Evolutionary conservation across 176 grass and related monocot species (phyloP), one percentile per base, ranked within the genome.

Genomic region (Tillandsia fasciculata): DNA sequence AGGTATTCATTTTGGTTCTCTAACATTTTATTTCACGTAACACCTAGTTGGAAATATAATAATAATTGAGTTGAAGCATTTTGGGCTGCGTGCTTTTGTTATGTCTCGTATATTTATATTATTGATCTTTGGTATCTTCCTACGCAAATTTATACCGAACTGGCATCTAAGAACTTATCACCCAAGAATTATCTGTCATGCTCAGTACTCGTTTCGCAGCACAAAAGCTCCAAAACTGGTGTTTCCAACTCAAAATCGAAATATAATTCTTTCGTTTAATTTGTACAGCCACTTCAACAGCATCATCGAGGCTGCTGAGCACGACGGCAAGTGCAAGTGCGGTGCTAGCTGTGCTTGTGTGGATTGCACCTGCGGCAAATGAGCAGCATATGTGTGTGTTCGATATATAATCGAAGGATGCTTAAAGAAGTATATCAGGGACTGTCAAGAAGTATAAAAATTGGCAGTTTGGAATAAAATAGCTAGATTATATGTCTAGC

Each of bases 1-100:
- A 91, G 91, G 91, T 94, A 89, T 61, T 18, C 17, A 15, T 61
- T 61, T 61, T 61, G 56, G 12, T 61, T 61, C 10, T 15, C 22
- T 23, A 20, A 59, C 22, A 61, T 20, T 61, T 5, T 18, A 59
- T 59, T 14, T 59, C 22, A 59, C 7, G 33, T 42, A 42, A 42
- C 33, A 7, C 33, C 33, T 42, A 6, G 33, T 7, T 42, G 7
- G 7, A 42, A 42, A 42, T 7, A 42, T 42, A 42, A 7, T 42
- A 42, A 42, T 42, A 42, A 6, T 1, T 42, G 33, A 6, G 5
- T 7, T 42, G 3, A 42, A 42, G 0, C 4, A 42, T 7, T 6
- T 42, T 42, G 33, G 4, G 6, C 33, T 42, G 29, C 29, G 29
- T 33, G 29, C 29, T 33, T 33, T 33, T 33, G 29, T 33, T 33